Conservation (phyloP, 805 yeast species). For the Dipodascus albidus region DNA sequence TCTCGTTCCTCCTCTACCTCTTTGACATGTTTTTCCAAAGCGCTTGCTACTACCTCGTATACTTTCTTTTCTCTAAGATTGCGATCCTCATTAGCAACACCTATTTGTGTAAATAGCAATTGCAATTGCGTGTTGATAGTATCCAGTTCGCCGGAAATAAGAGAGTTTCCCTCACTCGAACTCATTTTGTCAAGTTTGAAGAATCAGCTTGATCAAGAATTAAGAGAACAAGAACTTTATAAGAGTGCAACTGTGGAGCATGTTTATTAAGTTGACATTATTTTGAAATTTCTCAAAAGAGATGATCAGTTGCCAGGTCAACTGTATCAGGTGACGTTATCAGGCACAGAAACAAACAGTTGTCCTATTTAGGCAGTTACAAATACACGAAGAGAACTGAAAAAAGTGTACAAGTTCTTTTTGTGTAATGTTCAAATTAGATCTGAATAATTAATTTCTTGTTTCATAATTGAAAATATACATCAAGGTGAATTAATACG, state of each 20-base stretch:
- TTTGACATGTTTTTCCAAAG: slow-evolving; percentile 20
- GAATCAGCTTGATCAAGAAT: not conserved
- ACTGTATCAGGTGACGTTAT: not conserved
- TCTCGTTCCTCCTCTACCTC: slow-evolving; percentile 21
- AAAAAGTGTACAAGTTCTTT: too few species aligned
- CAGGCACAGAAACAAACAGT: not conserved
- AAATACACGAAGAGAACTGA: too few species aligned
- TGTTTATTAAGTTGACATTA: not conserved
- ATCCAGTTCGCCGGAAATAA: slow-evolving; percentile 17
- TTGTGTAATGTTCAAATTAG: too few species aligned
- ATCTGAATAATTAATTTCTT: too few species aligned
- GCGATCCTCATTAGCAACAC: slow-evolving; percentile 14
- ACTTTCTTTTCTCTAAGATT: slow-evolving; percentile 17
- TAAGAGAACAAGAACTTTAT: not conserved
- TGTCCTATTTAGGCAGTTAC: not conserved
- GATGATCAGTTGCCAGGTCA: not conserved
- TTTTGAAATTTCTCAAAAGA: not conserved
- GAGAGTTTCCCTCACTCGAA: slow-evolving; percentile 13
- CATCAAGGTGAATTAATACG: too few species aligned
- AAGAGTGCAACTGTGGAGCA: not conserved
- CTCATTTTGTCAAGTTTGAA: not conserved
- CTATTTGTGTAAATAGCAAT: slow-evolving; percentile 18
- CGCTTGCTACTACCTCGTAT: slow-evolving; percentile 17
- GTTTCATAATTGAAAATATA: too few species aligned
- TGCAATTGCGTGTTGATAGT: slow-evolving; percentile 19